Evolutionary conservation across 768 basidiomycete species (phyloP), one percentile per base, ranked within the genome.

Genomic region (Lactarius trivialis): DNA sequence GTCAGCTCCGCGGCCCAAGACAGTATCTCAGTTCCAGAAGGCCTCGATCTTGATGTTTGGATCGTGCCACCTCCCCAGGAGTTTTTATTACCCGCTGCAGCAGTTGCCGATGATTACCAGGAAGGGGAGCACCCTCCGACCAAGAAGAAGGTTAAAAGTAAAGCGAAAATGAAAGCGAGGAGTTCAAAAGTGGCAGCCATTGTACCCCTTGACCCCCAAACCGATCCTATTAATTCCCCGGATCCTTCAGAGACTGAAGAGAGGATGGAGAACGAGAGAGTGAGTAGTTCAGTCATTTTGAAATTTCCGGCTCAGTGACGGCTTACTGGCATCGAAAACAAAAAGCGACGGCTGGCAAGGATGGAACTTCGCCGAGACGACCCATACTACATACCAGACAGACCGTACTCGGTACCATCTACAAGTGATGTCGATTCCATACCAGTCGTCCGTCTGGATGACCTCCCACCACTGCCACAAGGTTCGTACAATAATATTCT

Each of bases 351-450:
- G 67, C 85, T 83, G 30, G 91, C 89, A 67, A 81, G 91, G 33
- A 75, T 85, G 53, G 93, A 87, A 55, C 83, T 86, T 62, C 77
- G 86, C 65, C 83, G 83, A 43, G 90, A 93, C 65, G 93, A 98
- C 70, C 94, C 95, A 4, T 97, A 93, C 75, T 95, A 97, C 73
- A 85, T 97, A 65, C 79, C 85, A 41, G 88, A 91, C 66, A 82
- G 84, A 45, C 75, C 72, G 58, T 76, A 82, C 1, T 70, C 78
- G 65, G 76, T 73, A 58, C 65, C 71, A 30, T 56, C 61, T 28
- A 58, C 64, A 8, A 81, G 83, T 14, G 92, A 97, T 70, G 67
- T 97, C n/a, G 93, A 97, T 68, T 83, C 86, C 9, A 98, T 98
- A 73, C 95, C 96, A 0, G 84, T 99, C 26, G 91, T 98, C 33